Evolutionary conservation across 1,284 basidiomycete species (phyloP), one percentile per base, ranked within the genome.

Genomic region (Trametes pubescens): DNA sequence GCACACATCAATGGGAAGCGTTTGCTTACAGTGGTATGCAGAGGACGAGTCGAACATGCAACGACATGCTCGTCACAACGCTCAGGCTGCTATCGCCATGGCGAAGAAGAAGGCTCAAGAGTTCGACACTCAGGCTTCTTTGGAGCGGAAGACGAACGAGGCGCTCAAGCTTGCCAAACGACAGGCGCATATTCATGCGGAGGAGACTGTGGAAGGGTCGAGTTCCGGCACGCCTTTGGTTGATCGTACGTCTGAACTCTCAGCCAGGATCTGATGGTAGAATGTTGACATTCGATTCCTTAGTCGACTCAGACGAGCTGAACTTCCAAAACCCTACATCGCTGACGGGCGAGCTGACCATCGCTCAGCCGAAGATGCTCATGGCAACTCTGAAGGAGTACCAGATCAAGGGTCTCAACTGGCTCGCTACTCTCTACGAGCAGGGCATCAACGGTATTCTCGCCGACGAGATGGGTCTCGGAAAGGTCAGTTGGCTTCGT

Each of bases 251-350:
- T 65, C 11, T 0, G 3, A 29, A 26, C 24, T 26, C 11, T 1
- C 14, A 2, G 9, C 3, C 24, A 14, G 5, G 24, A 14, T 16
- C 1, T 29, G 24, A 14, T 9, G 47, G 5, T 16, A 24, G 18
- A 16, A 16, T 22, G 26, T 29, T 26, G 47, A 16, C 2, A 0
- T 10, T 24, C 11, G 6, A 29, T 16, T 1, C 22, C 63, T 5
- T 70, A 95, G 94, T 96, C 71, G 95, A 97, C 76, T 93, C 93
- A 44, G 97, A 99, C 74, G 97, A 99, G 76, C 88, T 99, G 61
- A 99, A 99, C 80, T 99, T 99, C 89, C 95, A 99, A 80, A 99
- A 99, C 75, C 98, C 98, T 2, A 94, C 95, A 3, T 94, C 95
- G n/a, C 82, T 98, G 72, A 92, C 86, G 60, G 95, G 95, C 40